These are phyloP conservation scores for Gnetum montanum DNA, from an alignment of 75 land plant genomes.

Conservation along the genomic window DNA sequence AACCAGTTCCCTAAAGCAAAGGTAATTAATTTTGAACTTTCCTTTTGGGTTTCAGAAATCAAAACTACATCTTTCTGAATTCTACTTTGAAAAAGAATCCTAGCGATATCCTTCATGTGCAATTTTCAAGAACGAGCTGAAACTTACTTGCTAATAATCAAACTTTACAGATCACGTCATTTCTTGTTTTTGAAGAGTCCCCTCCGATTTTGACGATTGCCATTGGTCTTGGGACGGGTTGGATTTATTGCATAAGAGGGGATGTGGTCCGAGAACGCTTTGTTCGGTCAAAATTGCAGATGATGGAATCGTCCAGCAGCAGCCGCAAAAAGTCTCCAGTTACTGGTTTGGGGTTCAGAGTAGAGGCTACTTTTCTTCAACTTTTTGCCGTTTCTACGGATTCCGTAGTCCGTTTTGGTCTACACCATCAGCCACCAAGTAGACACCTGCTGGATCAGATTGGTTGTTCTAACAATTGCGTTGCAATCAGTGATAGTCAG, in stretches of 20 bases:
- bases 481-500: constrained; percentile 86
- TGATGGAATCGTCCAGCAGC: constrained; percentile 31
- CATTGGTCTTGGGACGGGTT: constrained; percentile 80
- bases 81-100: too few species aligned
- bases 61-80: too few species aligned
- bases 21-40: constrained; percentile 35
- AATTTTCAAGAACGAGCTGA: too few species aligned
- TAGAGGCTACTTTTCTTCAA: constrained; percentile 69
- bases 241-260: constrained; percentile 86
- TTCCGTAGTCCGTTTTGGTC: constrained; percentile 62
- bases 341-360: constrained; percentile 78
- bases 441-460: constrained; percentile 72
- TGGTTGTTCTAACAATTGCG: constrained; percentile 61
- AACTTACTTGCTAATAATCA: too few species aligned
- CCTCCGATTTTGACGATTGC: constrained; percentile 79
- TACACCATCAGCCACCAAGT: constrained; percentile 72
- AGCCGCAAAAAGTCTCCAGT: constrained; percentile 38
- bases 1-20: constrained; percentile 87
- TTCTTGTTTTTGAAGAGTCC: constrained; percentile 82
- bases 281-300: constrained; percentile 59
- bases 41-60: background rate
- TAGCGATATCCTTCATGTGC: too few species aligned
- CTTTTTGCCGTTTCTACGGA: constrained; percentile 80
- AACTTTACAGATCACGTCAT: constrained; percentile 76
- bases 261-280: constrained; percentile 87